Evolutionary conservation across 1,284 basidiomycete genomes (phyloP).

Genomic region (Rhodotorula sp.): DNA sequence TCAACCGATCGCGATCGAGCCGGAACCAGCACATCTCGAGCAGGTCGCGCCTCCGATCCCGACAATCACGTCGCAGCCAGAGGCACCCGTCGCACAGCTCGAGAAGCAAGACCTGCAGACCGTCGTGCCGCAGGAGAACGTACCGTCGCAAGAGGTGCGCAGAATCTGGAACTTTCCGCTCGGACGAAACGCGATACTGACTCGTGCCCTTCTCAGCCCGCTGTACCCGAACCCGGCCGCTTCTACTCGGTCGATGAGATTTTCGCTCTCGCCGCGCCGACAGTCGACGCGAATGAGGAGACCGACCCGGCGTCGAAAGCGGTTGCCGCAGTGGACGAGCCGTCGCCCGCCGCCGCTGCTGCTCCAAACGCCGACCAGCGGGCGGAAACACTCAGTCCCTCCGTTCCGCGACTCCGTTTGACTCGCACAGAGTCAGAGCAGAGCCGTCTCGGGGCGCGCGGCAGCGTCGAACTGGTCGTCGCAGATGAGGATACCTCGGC

Average conservation of each 20-base stretch:
- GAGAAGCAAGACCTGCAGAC: not conserved
- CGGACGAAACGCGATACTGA: not conserved
- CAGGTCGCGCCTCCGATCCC: not conserved
- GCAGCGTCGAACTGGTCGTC: conserved; percentile 27
- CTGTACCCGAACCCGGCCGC: not conserved
- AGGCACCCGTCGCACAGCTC: not conserved
- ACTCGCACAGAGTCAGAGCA: conserved; percentile 37
- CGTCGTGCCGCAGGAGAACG: not conserved
- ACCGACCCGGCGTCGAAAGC: not conserved
- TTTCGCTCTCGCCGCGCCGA: conserved; percentile 18
- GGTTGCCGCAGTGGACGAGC: not conserved
- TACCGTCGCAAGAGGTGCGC: not conserved
- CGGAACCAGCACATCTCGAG: not conserved
- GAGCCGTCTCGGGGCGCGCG: conserved; percentile 12
- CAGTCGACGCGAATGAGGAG: not conserved
- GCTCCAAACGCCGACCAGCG: not conserved
- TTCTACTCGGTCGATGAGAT: conserved; percentile 33
- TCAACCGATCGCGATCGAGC: not conserved
- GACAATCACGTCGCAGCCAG: not conserved
- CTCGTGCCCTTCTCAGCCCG: not conserved
- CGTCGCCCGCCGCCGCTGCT: not conserved
- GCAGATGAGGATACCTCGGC: not conserved
- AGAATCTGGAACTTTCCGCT: not conserved
- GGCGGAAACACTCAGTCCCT: not conserved
- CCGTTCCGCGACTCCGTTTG: conserved; percentile 28